Evolutionary conservation across 163 green algal species (phyloP), one percentile per base, ranked within the genome.

Genomic region (Scenedesmus sp.): DNA sequence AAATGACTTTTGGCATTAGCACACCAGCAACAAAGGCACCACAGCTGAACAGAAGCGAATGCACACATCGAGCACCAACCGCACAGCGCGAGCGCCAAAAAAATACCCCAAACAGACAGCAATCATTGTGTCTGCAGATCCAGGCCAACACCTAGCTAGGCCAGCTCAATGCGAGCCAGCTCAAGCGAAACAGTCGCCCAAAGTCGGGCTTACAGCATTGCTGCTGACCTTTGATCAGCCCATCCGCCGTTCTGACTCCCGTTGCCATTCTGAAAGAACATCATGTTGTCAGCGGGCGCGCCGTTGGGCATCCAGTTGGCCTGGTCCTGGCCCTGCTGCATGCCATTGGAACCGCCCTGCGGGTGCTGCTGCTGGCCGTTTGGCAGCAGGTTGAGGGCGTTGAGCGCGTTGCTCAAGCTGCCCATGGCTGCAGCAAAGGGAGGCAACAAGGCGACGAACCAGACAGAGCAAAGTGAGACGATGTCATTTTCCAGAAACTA

Each of bases 251-350:
- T 91, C 56, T 83, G 43, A 42, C 33, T 37, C 12, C 51, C 46
- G 43, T 26, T 56, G 44, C 78, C 88, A 78, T 88, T 88, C 40
- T 84, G 56, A 65, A 86, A 92, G 80, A 92, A 92, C 80, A 92
- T 82, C 88, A 92, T 92, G 61, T 89, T 88, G 81, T 92, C 88
- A 35, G 80, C n/a, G 1, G 88, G 59, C 0, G 40, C 61, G 61
- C 81, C 59, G 53, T 72, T 72, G 72, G 86, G 86, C 86, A 90
- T 85, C 86, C 86, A 90, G 33, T 44, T 73, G 53, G 26, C 43
- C 26, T 44, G 35, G 4, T 91, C 87, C 42, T 78, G 56, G 35
- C 43, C 56, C 33, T 76, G 42, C 68, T 82, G n/a, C 86, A 85
- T 85, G 65, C 24, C 70, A 40, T 33, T 73, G 49, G 73, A 26